These are phyloP conservation scores for Colletotrichum falcatum DNA, from an alignment of 2,329 filamentous ascomycete species.

Conservation along the genomic window DNA sequence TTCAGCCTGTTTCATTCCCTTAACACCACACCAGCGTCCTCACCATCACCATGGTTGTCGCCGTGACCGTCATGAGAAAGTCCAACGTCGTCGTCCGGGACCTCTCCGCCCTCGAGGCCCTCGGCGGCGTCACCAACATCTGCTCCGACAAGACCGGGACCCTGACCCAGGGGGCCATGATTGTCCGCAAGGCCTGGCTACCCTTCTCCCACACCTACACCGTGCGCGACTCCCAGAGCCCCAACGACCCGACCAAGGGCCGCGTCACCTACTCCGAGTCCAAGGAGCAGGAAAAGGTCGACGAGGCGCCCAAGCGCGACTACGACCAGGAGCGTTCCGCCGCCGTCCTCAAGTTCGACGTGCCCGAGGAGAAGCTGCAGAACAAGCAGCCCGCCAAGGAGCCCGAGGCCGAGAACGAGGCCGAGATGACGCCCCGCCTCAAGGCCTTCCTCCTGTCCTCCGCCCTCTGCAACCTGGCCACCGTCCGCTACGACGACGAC, in stretches of 20 bases:
- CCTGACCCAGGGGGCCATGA: conserved; percentile 76
- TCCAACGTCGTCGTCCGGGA: conserved; percentile 74
- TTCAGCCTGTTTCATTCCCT: background rate
- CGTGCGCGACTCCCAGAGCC: conserved; percentile 71
- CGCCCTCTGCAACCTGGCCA: conserved; percentile 75
- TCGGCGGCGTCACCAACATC: conserved; percentile 78
- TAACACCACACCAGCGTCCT: conserved; percentile 60
- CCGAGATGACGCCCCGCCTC: conserved; percentile 62
- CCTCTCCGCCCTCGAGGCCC: conserved; percentile 74
- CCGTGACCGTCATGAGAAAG: conserved; percentile 73
- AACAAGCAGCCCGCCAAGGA: conserved; percentile 49
- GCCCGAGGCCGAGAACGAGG: conserved; percentile 51
- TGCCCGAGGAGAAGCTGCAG: conserved; percentile 66
- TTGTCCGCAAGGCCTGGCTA: conserved; percentile 75
- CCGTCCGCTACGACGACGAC: conserved; percentile 66
- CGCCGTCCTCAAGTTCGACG: conserved; percentile 71
- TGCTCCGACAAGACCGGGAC: conserved; percentile 82
- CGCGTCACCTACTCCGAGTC: conserved; percentile 60
- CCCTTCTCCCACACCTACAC: conserved; percentile 68
- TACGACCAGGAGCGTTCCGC: conserved; percentile 71
- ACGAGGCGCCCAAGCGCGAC: conserved; percentile 59
- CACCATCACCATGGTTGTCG: conserved; percentile 77
- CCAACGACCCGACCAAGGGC: conserved; percentile 71
- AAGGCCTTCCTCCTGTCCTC: conserved; percentile 65
- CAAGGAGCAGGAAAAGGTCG: conserved; percentile 49